Evolutionary conservation across 2,329 filamentous ascomycete genomes (phyloP), one percentile per base, ranked within the genome.

Genomic region (Fusarium temperatum): DNA sequence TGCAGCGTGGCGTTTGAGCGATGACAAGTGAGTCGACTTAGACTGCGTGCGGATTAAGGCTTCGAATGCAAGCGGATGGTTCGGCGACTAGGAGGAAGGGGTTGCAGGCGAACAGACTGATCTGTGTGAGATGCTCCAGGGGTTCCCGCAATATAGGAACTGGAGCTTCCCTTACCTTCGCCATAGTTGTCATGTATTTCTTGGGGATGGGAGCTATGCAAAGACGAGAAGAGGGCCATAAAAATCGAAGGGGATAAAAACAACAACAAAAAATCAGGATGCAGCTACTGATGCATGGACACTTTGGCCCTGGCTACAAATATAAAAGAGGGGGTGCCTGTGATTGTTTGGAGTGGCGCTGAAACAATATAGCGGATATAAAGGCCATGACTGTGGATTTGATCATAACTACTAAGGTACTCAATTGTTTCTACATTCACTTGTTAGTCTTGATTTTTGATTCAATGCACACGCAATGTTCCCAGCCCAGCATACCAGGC

Each of bases 1-100:
- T 77, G 77, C 54, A 78, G 77, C 77, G 73, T 71, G 77, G 77
- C 77, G 77, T 78, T 78, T 76, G 70, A 77, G 63, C 64, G 67
- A 73, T 73, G 72, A 73, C 70, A 69, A 64, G 59, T 69, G 59
- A 64, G 74, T 63, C 63, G 58, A 75, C 73, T 63, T 72, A 68
- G 67, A 63, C 48, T 35, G 32, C 32, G 32, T 66, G 68, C 58
- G 66, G 39, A 61, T 63, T 61, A 48, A 56, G 57, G 68, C 56
- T 51, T 75, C 59, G 54, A 62, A 74, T 61, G 53, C 56, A 62
- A 70, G 42, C 56, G 63, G 61, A 60, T 60, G 60, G 18, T 57
- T 51, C 45, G 66, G 38, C 42, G 36, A 47, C 42, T 38, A 42
- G 44, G 60, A 38, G 55, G 65, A 50, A 36, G 61, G 32, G 18